Evolutionary conservation across 495 filamentous ascomycete genomes (phyloP).

Genomic region (Hyaloscypha bicolor): DNA sequence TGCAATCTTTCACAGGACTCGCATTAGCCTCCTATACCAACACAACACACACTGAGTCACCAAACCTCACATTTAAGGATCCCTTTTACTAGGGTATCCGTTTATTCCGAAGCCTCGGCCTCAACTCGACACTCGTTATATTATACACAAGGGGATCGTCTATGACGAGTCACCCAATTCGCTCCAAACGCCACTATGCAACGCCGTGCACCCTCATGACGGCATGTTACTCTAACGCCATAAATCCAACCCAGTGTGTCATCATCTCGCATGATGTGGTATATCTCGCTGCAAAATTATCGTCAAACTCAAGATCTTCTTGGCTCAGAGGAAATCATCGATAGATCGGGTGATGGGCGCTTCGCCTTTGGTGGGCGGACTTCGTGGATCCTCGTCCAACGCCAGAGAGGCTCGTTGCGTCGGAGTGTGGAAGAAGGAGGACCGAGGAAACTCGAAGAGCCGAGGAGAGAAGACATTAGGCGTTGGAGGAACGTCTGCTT

Average conservation of each 20-base stretch:
- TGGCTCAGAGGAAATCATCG: conserved; percentile 47
- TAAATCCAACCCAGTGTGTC: conserved; percentile 12
- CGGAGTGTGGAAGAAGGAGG: conserved; percentile 47
- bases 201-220: conserved; percentile 17
- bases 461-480: conserved; percentile 47
- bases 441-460: conserved; percentile 51
- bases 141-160: conserved; percentile 18
- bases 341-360: conserved; percentile 70
- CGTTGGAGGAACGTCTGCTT: conserved; percentile 22
- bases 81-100: conserved; percentile 12
- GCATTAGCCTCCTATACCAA: neutral
- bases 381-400: conserved; percentile 57
- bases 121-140: conserved; percentile 23
- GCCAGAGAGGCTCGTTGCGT: conserved; percentile 31
- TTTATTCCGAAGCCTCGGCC: conserved; percentile 16
- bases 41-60: neutral
- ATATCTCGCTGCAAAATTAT: conserved; percentile 11
- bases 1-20: neutral
- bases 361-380: conserved; percentile 63
- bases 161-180: neutral
- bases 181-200: conserved; percentile 30
- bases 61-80: neutral
- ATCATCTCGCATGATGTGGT: conserved; percentile 5
- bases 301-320: conserved; percentile 6
- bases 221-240: conserved; percentile 22